Evolutionary conservation across 257 asterid genomes (phyloP), one percentile per base, ranked within the genome.

Genomic region (Cynanchum wilfordii): DNA sequence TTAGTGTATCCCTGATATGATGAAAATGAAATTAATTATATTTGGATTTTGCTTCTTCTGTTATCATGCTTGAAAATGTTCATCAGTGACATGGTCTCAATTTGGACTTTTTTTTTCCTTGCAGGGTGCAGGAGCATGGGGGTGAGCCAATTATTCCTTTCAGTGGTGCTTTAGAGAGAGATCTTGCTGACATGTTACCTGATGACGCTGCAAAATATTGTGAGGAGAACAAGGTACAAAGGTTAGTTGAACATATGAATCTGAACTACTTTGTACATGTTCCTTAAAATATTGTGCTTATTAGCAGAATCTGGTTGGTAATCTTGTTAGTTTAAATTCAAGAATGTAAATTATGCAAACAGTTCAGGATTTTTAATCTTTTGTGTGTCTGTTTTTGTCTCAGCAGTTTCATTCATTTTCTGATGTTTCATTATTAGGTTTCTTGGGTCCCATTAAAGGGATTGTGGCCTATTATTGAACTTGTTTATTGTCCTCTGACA

Each of bases 111-210:
- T 12, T 33, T 8, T 33, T 38, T 58, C 58, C 77, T 75, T 75
- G 60, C 76, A 95, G 99, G 99, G 98, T 95, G 82, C 99, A 95
- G 80, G 99, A 95, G 85, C 99, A 95, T 81, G 99, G 99, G 67
- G 99, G 94, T 78, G 99, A 86, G 76, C 72, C 79, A 73, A 90
- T 95, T 71, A 86, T 92, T 79, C 99, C 99, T 80, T 87, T 95
- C 81, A 95, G 99, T 74, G 88, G 97, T 81, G 89, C 85, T 76
- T 85, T 95, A 45, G 99, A 95, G 87, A 92, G 92, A 79, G 85
- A 85, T 60, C 96, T 95, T 80, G 85, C 96, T 68, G 99, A 95
- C 78, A n/a, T 92, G 79, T 73, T 90, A 63, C 87, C 94, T 9
- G 99, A 92, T 30, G 99, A 90, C 74, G 96, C 87, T 87, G 89